Evolutionary conservation across 2,329 filamentous ascomycete genomes (phyloP), one percentile per base, ranked within the genome.

Genomic region (Ceratocystis albifundus): DNA sequence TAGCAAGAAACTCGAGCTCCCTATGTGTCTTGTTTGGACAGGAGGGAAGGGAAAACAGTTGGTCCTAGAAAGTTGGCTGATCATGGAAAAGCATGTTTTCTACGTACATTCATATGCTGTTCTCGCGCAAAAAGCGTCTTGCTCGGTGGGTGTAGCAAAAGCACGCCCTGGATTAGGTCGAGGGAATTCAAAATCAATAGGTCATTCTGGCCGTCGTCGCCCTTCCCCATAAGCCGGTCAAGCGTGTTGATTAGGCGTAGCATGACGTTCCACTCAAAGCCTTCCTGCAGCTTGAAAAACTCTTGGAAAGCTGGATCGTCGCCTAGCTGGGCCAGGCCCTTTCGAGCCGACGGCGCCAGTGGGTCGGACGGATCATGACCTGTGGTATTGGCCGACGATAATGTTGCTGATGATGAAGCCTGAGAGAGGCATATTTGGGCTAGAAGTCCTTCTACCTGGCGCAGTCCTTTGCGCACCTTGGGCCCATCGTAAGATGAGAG

Each of bases 251-350:
- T 87, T 68, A 97, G 81, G 68, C 91, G 86, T 77, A 90, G 86
- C 15, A 90, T 88, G 66, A 97, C 90, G 77, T 99, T 99, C 89
- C 91, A 97, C 78, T 97, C 90, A 74, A 99, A 99, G 2, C 92
- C 90, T 73, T 97, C 92, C 75, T 99, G 94, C 70, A 97, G 76
- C 75, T 96, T 90, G 80, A 96, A 96, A 79, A 97, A 97, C 76
- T 96, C 91, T 70, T 90, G 82, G 74, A 96, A 97, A 22, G 92
- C 93, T 22, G 89, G 90, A 75, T 97, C 94, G 69, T 87, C 84
- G 63, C 84, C 82, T 69, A 96, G 78, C 67, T 90, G 86, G 25
- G 79, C 78, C 62, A 96, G 80, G 15, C 81, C 80, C 76, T 89
- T 91, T 64, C 78, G 77, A 36, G 76, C 75, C 8, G 78, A 76